These are phyloP conservation scores for Termitomyces sp. DNA, from an alignment of 768 basidiomycete genomes.

Conservation along the genomic window DNA sequence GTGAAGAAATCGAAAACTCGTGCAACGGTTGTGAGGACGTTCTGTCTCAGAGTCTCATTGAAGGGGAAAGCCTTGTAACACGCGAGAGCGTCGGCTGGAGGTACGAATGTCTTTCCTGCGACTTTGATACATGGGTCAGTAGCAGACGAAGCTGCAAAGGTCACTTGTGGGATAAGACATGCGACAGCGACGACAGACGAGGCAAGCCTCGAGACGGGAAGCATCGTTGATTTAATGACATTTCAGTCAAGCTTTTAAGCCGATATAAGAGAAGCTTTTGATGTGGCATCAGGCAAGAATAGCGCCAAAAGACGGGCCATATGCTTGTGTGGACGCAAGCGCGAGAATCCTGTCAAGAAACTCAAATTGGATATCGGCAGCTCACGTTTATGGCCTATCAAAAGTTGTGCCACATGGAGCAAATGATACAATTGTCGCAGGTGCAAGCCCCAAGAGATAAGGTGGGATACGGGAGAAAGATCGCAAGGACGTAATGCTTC, in stretches of 20 bases:
- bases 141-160: conserved; percentile 19
- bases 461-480: not conserved
- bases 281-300: not conserved
- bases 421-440: not conserved
- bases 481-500: not conserved
- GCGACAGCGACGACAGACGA: conserved; percentile 3
- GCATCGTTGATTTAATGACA: conserved; percentile 1
- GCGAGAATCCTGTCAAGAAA: not conserved
- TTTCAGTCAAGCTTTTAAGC: not conserved
- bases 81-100: conserved; percentile 49
- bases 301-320: not conserved
- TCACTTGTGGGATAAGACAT: conserved; percentile 5
- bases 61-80: conserved; percentile 55
- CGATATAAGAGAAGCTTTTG: not conserved
- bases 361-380: not conserved
- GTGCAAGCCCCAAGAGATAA: not conserved
- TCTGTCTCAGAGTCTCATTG: conserved; percentile 51
- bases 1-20: conserved; percentile 51
- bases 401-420: conserved; percentile 3
- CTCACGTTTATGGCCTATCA: conserved; percentile 1
- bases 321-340: not conserved
- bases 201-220: not conserved
- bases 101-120: conserved; percentile 37
- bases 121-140: conserved; percentile 35
- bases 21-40: conserved; percentile 41